These are phyloP conservation scores for Nakazawaea wyomingensis DNA, from an alignment of 805 yeast genomes.

Conservation along the genomic window DNA sequence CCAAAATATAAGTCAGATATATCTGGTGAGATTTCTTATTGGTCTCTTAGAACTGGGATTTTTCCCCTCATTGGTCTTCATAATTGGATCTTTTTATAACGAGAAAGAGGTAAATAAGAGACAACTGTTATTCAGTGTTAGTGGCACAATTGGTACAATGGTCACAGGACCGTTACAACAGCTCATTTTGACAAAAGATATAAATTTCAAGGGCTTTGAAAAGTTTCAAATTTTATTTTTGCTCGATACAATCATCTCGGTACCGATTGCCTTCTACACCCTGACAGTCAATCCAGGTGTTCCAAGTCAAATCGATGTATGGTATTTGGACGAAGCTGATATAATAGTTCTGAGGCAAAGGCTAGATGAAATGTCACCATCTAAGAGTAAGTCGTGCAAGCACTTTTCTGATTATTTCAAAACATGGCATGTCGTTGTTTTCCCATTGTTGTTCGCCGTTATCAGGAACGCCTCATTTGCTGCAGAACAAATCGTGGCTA, in stretches of 20 bases:
- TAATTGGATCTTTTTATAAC: slow-evolving; percentile 33
- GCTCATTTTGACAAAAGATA: slow-evolving; percentile 22
- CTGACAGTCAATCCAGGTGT: slow-evolving; percentile 40
- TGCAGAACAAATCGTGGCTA: slow-evolving; percentile 36
- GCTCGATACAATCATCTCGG: slow-evolving; percentile 34
- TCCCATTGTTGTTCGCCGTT: slow-evolving; percentile 34
- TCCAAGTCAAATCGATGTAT: slow-evolving; percentile 37
- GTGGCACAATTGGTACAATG: slow-evolving; percentile 31
- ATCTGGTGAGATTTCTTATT: slow-evolving; percentile 26
- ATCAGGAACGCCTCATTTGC: slow-evolving; percentile 33
- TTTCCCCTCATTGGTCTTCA: slow-evolving; percentile 44
- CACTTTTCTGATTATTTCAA: slow-evolving; percentile 36
- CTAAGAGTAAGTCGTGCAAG: slow-evolving; percentile 33
- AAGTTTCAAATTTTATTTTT: slow-evolving; percentile 45
- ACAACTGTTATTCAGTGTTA: slow-evolving; percentile 29
- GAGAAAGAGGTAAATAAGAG: slow-evolving; percentile 31
- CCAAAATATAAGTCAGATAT: slow-evolving; percentile 16
- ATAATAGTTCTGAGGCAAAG: slow-evolving; percentile 42
- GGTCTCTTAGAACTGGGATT: slow-evolving; percentile 45
- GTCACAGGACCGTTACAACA: slow-evolving; percentile 35
- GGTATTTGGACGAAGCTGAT: slow-evolving; percentile 38
- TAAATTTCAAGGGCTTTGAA: slow-evolving; percentile 17
- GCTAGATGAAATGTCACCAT: slow-evolving; percentile 30
- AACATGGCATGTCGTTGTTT: slow-evolving; percentile 45
- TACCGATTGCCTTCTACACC: slow-evolving; percentile 36